Percentiles rank a stretch among this genome's conserved stretches.
Conservation (phyloP, 1,284 basidiomycete genomes). For the Polyporus tsugae region DNA sequence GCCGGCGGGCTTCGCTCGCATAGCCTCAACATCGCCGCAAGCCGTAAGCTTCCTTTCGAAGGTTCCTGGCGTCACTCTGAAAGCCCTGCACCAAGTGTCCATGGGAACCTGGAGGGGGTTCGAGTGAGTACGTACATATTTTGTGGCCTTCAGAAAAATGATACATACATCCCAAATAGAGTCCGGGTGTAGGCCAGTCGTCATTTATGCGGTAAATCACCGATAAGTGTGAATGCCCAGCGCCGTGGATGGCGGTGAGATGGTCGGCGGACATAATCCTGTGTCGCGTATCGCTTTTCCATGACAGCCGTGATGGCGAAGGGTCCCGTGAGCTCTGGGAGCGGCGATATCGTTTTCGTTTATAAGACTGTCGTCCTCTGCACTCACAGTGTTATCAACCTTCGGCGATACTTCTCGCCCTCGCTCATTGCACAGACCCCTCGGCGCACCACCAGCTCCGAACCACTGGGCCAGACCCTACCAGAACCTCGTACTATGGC, state of each 20-base stretch:
- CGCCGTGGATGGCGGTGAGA: too few species aligned
- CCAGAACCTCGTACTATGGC: background rate
- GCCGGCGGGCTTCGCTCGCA: background rate
- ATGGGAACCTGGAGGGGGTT: background rate
- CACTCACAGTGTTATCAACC: background rate
- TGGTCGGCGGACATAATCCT: background rate
- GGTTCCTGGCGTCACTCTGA: background rate
- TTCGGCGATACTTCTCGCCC: background rate
- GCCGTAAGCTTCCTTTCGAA: background rate
- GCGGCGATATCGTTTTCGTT: background rate
- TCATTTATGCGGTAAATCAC: too few species aligned
- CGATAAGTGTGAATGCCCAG: too few species aligned
- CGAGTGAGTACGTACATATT: background rate
- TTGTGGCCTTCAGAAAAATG: background rate
- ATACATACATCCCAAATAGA: background rate
- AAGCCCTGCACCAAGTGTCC: background rate
- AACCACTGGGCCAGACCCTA: background rate
- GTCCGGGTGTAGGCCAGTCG: background rate
- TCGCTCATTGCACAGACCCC: background rate
- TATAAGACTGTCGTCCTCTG: background rate
- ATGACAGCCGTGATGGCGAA: background rate
- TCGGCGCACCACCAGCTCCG: background rate
- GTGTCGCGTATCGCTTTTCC: background rate
- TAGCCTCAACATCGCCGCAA: conserved; percentile 1
- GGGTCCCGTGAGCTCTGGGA: background rate